These are phyloP conservation scores for Phoma sp. DNA, from an alignment of 2,329 filamentous ascomycete genomes.

Conservation along the genomic window DNA sequence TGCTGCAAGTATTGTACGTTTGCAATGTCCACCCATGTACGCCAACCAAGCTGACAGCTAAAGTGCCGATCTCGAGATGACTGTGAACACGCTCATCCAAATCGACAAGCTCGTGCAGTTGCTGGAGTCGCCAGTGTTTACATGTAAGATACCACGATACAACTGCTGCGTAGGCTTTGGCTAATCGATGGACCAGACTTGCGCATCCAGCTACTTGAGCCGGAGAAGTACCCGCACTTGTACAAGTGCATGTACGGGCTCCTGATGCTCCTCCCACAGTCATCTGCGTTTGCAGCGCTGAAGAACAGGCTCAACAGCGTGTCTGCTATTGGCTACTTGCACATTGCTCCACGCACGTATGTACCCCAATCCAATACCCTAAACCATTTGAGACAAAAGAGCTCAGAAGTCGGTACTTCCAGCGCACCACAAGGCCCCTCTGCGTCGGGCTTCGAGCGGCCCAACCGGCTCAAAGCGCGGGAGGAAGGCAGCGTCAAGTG, in stretches of 20 bases:
- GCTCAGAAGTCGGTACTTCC: conserved; percentile 48
- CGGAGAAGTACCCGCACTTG: conserved; percentile 90
- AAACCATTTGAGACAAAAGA: conserved; percentile 51
- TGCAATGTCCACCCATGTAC: background rate
- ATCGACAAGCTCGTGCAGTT: conserved; percentile 98
- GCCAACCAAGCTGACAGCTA: conserved; percentile 29
- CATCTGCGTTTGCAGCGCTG: conserved; percentile 92
- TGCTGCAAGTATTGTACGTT: conserved; percentile 89
- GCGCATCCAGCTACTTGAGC: conserved; percentile 90
- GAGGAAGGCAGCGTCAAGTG: conserved; percentile 88
- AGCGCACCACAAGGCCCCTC: conserved; percentile 44
- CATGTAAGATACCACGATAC: conserved; percentile 66
- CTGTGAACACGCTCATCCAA: conserved; percentile 96
- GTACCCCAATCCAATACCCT: conserved; percentile 53
- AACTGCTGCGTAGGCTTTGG: conserved; percentile 19
- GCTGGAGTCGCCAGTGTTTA: conserved; percentile 96
- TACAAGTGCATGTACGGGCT: conserved; percentile 98
- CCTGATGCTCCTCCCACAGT: conserved; percentile 97
- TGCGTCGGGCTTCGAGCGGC: conserved; percentile 56
- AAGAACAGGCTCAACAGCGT: conserved; percentile 98
- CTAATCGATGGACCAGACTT: conserved; percentile 66
- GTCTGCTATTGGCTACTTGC: conserved; percentile 93
- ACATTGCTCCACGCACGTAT: conserved; percentile 78
- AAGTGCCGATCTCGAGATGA: conserved; percentile 97
- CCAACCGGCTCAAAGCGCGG: conserved; percentile 76